Base-by-base conservation (phyloP, 2,329 filamentous ascomycete genomes). In the Venturia effusa region DNA sequence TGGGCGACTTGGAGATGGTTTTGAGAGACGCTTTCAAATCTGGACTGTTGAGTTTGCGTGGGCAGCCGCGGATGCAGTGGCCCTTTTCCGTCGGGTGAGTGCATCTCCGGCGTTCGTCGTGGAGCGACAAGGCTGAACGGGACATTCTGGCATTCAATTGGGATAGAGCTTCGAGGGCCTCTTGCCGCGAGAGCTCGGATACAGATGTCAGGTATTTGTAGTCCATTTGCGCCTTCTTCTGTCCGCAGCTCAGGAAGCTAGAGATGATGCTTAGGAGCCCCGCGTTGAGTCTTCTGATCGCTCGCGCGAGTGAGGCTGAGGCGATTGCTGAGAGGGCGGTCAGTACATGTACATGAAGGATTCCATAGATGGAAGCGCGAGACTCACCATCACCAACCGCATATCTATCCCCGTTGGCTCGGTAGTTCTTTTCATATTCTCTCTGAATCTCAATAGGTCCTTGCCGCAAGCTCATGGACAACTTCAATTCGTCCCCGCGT, bases 201-300 rank as follows among this genome's bases (percentile, higher is more conserved):
- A 80, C 68, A 61, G 70, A 72, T n/a, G 75, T 78, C 57, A 80
- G 67, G 1, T 75, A 75, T 55, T 71, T 73, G 68, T 78, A 80
- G 70, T 80, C 77, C 24, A 79, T 68, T 24, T 67, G 51, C 4
- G 64, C 48, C 34, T 68, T 67, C 45, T 69, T 66, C 64, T 71
- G 67, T 34, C 51, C 51, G 63, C 75, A 73, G 32, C 73, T 70
- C 43, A 80, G 67, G 64, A 80, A 80, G 2, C 76, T 69, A 24
- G 76, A 71, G 62, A 80, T 79, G 67, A 80, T 79, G 64, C 70
- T 69, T 8, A 80, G 76, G 5, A 80, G 74, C 45, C 78, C 77
- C 22, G 76, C 77, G 66, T 80, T 80, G 34, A 80, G 70, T 66
- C 73, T 78, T 64, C 80, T 73, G 30, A 80, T 67, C 22, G 77